Percentiles rank a stretch among this genome's conserved stretches.
Conservation (phyloP, 2,329 filamentous ascomycete species). For the Sphaceloma murrayae region DNA sequence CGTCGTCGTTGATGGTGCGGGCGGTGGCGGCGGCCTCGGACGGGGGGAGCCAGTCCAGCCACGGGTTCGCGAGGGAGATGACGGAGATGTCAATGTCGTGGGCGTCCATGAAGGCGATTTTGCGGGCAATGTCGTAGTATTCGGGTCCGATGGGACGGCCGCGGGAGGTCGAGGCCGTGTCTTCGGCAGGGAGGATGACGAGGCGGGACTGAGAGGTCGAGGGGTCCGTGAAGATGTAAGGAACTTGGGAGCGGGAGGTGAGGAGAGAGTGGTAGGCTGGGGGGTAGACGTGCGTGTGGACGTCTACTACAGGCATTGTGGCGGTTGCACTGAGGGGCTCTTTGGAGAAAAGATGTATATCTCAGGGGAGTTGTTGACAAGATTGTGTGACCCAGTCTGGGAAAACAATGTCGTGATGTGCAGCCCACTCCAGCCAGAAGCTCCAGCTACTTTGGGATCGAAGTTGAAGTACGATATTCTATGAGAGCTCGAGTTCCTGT, state of each 20-base stretch:
- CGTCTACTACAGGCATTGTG: constrained; percentile 42
- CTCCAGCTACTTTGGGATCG: no score
- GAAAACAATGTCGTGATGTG: background rate
- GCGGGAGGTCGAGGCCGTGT: constrained; percentile 36
- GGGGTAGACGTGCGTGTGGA: constrained; percentile 56
- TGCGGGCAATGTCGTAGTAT: constrained; percentile 70
- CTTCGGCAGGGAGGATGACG: constrained; percentile 52
- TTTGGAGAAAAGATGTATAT: no score
- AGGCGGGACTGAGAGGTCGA: constrained; percentile 45
- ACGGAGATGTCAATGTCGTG: constrained; percentile 77
- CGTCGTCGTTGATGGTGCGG: constrained; percentile 63
- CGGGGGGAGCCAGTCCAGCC: constrained; percentile 71
- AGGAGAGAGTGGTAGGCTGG: constrained; percentile 51
- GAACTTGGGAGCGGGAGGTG: constrained; percentile 50
- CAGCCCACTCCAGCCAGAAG: no score
- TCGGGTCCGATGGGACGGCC: constrained; percentile 75
- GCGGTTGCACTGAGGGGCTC: background rate
- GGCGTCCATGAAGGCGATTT: constrained; percentile 77
- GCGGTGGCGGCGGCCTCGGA: constrained; percentile 56
- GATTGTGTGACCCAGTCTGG: no score
- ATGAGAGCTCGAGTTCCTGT: no score
- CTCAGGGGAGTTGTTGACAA: no score
- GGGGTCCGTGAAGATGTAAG: constrained; percentile 54
- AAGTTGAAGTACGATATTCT: no score
- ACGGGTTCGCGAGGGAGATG: constrained; percentile 83